Percentiles rank a stretch among this genome's conserved stretches.
Conservation (phyloP, 2,329 filamentous ascomycete species). For the Diaporthe citriasiana region DNA sequence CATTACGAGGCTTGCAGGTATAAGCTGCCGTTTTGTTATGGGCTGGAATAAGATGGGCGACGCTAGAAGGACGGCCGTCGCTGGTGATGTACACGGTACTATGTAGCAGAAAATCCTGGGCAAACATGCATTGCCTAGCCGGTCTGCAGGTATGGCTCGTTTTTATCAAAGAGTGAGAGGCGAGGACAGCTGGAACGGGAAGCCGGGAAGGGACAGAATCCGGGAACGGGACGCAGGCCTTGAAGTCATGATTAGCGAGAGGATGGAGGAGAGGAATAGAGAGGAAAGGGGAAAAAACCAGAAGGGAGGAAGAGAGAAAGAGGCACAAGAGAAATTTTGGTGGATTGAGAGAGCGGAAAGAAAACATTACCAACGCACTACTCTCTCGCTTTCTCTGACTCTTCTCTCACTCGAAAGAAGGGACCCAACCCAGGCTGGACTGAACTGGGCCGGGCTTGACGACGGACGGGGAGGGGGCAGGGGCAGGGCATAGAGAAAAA, state of each 20-base stretch:
- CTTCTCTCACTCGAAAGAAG: constrained; percentile 11
- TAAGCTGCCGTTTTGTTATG: not conserved
- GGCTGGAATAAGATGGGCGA: not conserved
- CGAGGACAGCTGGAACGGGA: constrained; percentile 13
- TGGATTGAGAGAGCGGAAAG: constrained; percentile 26
- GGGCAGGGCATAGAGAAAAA: constrained; percentile 10
- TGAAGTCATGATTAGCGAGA: constrained; percentile 33
- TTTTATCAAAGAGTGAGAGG: constrained; percentile 13
- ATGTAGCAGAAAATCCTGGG: not conserved
- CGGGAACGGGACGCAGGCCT: constrained; percentile 16
- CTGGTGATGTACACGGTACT: constrained; percentile 17
- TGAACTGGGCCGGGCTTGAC: constrained; percentile 14
- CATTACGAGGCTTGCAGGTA: not conserved
- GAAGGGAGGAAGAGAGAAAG: not conserved
- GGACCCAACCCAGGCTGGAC: constrained; percentile 1
- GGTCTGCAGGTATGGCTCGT: constrained; percentile 1
- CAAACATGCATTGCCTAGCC: constrained; percentile 3
- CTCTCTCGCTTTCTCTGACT: not conserved
- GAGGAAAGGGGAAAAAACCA: not conserved
- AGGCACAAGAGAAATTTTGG: not conserved
- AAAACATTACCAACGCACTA: constrained; percentile 13
- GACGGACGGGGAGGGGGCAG: constrained; percentile 12
- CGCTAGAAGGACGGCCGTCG: not conserved
- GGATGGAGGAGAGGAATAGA: not conserved
- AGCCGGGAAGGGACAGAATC: constrained; percentile 23